These are phyloP conservation scores for Scheffersomyces lignicola DNA, from an alignment of 1,139 yeast species.

Conservation along the genomic window DNA sequence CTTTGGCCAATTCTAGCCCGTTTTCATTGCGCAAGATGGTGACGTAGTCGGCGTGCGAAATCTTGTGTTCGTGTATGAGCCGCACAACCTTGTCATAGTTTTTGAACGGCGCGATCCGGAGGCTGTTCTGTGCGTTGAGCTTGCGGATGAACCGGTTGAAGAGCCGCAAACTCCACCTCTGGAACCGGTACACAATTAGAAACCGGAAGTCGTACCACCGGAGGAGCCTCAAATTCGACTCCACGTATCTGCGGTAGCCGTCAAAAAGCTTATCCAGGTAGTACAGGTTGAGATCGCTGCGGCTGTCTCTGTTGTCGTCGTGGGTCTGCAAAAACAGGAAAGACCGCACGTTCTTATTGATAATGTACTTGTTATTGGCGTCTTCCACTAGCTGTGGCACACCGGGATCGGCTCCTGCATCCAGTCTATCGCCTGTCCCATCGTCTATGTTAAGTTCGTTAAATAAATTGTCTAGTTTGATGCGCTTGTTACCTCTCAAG, in stretches of 20 bases:
- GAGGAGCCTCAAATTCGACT: slow-evolving; percentile 11
- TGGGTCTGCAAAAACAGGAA: slow-evolving; percentile 8
- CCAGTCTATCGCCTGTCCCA: neutral
- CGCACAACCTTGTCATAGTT: slow-evolving; percentile 25
- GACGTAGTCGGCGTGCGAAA: slow-evolving; percentile 24
- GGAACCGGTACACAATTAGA: slow-evolving; percentile 29
- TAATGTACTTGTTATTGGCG: neutral
- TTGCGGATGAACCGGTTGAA: slow-evolving; percentile 36
- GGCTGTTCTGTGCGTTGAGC: slow-evolving; percentile 24
- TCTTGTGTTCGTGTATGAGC: slow-evolving; percentile 19
- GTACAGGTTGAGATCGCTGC: slow-evolving; percentile 2
- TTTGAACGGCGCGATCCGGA: slow-evolving; percentile 20
- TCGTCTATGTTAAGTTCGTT: slow-evolving; percentile 11
- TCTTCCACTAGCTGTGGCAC: slow-evolving; percentile 2
- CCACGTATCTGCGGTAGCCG: neutral
- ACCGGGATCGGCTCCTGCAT: neutral
- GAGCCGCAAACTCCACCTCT: slow-evolving; percentile 38
- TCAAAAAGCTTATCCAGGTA: neutral
- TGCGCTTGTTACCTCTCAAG: slow-evolving; percentile 11
- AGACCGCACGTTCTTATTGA: slow-evolving; percentile 6
- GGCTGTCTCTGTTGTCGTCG: neutral
- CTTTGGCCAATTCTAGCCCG: slow-evolving; percentile 20
- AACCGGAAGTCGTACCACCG: slow-evolving; percentile 26
- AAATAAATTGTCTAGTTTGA: slow-evolving; percentile 15
- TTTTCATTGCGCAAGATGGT: slow-evolving; percentile 30